Evolutionary conservation across 106 monocot species (phyloP).

Genomic region (Agapanthus africanus): DNA sequence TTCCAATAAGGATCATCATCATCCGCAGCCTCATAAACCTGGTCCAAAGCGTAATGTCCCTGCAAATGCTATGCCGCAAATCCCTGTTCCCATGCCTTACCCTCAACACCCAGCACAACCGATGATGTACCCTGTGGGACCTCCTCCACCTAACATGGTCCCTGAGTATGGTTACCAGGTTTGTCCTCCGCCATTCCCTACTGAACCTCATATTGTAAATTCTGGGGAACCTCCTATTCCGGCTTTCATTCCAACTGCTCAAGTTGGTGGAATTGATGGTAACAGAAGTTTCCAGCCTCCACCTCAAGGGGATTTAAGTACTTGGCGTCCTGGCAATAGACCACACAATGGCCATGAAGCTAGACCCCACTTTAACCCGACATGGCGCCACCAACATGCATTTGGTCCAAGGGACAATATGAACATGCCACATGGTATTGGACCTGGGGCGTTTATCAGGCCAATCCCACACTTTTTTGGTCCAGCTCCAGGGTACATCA

Average conservation of each 20-base stretch:
- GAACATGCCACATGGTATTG: constrained; percentile 49
- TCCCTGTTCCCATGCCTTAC: constrained; percentile 41
- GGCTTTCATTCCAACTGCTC: constrained; percentile 34
- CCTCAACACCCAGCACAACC: constrained; percentile 54
- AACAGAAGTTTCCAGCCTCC: constrained; percentile 29
- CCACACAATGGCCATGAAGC: constrained; percentile 35
- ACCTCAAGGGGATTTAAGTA: constrained; percentile 46
- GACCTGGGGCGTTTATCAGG: constrained; percentile 48
- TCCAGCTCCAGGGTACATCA: constrained; percentile 49
- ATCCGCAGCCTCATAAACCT: constrained; percentile 36
- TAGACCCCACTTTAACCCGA: constrained; percentile 30
- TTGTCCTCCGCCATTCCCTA: constrained; percentile 47
- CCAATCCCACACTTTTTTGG: constrained; percentile 45
- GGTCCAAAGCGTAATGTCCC: constrained; percentile 37
- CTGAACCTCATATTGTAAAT: constrained; percentile 38
- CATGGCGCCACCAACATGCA: constrained; percentile 33
- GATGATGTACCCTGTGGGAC: constrained; percentile 35
- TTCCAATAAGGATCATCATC: constrained; percentile 47
- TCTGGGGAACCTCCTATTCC: constrained; percentile 40
- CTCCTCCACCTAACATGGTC: constrained; percentile 35
- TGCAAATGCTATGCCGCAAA: constrained; percentile 42
- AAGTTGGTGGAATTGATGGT: constrained; percentile 31
- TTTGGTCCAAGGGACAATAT: constrained; percentile 43
- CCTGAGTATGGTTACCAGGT: constrained; percentile 45
- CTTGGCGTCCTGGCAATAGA: constrained; percentile 39